Evolutionary conservation across 176 grass and related monocot genomes (phyloP), one percentile per base, ranked within the genome.

Genomic region (Oryza rufipogon): DNA sequence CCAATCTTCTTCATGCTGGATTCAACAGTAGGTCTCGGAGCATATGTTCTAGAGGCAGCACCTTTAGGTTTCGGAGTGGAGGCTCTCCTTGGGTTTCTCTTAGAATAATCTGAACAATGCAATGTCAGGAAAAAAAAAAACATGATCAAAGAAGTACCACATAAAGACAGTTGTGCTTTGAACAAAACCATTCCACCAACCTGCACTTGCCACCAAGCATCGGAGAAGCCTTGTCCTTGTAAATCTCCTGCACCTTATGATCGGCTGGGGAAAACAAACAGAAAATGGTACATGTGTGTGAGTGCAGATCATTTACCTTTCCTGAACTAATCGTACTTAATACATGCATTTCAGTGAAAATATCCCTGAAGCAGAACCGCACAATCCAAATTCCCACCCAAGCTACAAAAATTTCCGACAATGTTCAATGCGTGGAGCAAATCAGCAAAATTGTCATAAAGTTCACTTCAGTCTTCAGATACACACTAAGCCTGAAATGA

Each of bases 201-300:
- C 93, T 94, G 89, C 92, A 81, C 91, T 90, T 70, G 91, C 88
- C 34, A 85, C 86, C 80, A 85, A 67, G 73, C 80, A 88, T 9
- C 83, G 84, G 68, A 90, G 80, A 48, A 83, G 11, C 80, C 66
- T 78, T 77, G 78, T 88, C 90, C 89, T 82, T 70, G 48, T 86
- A 64, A 92, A 75, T 85, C 83, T 81, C 80, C 74, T 77, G 63
- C 72, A 90, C 58, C 81, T 68, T 15, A 90, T 20, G 20, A 76
- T 66, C 71, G 86, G 77, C 93, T 94, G 81, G n/a, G 77, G 67
- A 7, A 11, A 11, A 11, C 73, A 66, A 75, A 11, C 77, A 16
- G 41, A 70, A 74, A 88, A 74, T 26, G 5, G 65, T 74, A 42
- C 58, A 25, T 25, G 79, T 48, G 1, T 56, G 64, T 71, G 14